Base-by-base conservation (phyloP, 345 rosid genomes). In the Odontarrhena argentea region DNA sequence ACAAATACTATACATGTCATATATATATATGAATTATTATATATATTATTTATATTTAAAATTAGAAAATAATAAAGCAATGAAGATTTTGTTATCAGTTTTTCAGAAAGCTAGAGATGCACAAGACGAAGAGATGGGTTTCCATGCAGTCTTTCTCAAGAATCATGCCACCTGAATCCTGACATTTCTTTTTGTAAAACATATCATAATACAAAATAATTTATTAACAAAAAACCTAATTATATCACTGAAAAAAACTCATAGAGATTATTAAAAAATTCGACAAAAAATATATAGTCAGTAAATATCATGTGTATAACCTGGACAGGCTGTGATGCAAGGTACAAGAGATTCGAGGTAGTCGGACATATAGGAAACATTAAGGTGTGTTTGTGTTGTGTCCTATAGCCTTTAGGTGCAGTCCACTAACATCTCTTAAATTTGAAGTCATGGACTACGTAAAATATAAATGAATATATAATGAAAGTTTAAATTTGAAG, bases 301-400 rank as follows among this genome's bases (percentile, higher is more conserved):
- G 24, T 25, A 40, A 26, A 45, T 18, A 70, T 28, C 50, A 24
- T 2, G 11, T 45, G 50, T 65, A 48, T 63, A 25, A 71, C 76
- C 58, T 71, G 76, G 65, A 71, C 53, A 63, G 50, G 4, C 58
- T 63, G 69, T 63, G 64, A 10, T n/a, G 15, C 35, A 40, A 71
- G 70, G 75, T 51, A 55, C 75, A 71, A 63, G 13, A 71, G 65
- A 58, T 71, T 71, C 75, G 65, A 71, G 70, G 75, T 55, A 71
- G 75, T 70, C 62, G 62, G 69, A 71, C 63, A 71, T 51, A 71
- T 55, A 64, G 52, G 76, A 56, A 71, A 71, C 65, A 71, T 4
- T 47, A 63, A 44, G 57, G 30, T 14, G 75, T 69, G 74, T 25
- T 9, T 36, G 44, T 24, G 22, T 18, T 49, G 12, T 61, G 55